Evolutionary conservation across 2,329 filamentous ascomycete genomes (phyloP).

Genomic region (Arachnomyces sp.): DNA sequence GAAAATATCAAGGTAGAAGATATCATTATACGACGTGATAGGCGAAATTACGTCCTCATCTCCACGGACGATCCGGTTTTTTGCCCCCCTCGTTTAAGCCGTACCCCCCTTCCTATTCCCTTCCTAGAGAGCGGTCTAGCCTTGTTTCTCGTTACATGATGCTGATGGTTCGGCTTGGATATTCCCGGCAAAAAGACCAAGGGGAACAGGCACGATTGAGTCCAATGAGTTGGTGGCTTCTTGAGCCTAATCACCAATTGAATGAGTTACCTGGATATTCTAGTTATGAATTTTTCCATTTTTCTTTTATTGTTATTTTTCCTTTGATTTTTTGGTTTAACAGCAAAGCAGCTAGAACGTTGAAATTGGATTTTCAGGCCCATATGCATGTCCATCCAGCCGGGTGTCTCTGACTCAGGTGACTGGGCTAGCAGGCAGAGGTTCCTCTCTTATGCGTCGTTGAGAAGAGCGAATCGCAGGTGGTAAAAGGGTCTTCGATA

Average conservation of each 20-base stretch:
- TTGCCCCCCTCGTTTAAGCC: slow-evolving; percentile 2
- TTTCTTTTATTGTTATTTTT: too few species aligned
- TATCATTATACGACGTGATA: slow-evolving; percentile 11
- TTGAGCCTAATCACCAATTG: too few species aligned
- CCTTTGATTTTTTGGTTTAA: too few species aligned
- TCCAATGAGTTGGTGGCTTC: too few species aligned
- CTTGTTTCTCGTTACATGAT: too few species aligned
- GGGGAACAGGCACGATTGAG: too few species aligned
- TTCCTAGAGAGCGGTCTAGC: too few species aligned
- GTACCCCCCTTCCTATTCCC: neutral
- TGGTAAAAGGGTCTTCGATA: slow-evolving; percentile 2
- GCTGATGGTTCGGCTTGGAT: too few species aligned
- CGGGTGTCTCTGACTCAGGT: slow-evolving; percentile 33
- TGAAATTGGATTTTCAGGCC: slow-evolving; percentile 33
- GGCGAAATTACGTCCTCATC: slow-evolving; percentile 18
- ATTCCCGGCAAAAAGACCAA: too few species aligned
- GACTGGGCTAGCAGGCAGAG: slow-evolving; percentile 19
- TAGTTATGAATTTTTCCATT: too few species aligned
- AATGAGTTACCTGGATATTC: too few species aligned
- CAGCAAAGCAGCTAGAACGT: slow-evolving; percentile 22
- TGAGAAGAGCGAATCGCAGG: slow-evolving; percentile 9
- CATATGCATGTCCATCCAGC: slow-evolving; percentile 29
- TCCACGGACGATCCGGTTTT: slow-evolving; percentile 17
- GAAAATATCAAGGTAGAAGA: neutral
- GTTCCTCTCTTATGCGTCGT: slow-evolving; percentile 8